A percentile compares a stretch with the other conserved stretches of the same genome.
phyloP scores from a whole-genome alignment of 352 stramenopile species.

The Globisporangium viniferum region DNA sequence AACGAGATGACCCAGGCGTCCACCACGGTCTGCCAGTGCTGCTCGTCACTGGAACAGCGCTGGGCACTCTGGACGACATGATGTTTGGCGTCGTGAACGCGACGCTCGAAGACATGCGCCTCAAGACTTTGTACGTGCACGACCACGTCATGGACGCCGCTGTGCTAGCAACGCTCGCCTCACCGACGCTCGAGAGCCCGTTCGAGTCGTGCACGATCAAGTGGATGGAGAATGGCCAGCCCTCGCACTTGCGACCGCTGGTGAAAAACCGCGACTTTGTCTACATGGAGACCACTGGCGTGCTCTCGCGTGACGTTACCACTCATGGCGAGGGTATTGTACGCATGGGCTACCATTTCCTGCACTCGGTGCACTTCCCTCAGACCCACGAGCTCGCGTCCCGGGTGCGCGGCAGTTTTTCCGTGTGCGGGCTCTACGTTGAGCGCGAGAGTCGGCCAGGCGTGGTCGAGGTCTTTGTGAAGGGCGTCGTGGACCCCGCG shows the following conservation, averaged over 20 bases:
- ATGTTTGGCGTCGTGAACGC: constrained; percentile 16
- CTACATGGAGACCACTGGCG: constrained; percentile 10
- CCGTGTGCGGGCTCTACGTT: neutral
- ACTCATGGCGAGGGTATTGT: neutral
- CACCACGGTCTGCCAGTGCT: constrained; percentile 4
- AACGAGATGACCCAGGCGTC: neutral
- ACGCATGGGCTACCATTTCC: neutral
- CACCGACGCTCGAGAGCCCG: constrained; percentile 1
- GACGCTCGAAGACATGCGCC: constrained; percentile 4
- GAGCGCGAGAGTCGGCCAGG: constrained; percentile 8
- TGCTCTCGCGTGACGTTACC: neutral
- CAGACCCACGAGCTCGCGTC: neutral
- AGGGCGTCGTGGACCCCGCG: neutral
- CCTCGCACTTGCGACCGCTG: neutral
- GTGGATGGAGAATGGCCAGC: neutral
- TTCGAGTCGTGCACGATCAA: constrained; percentile 3
- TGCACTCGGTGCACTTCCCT: neutral
- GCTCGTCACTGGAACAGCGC: constrained; percentile 3
- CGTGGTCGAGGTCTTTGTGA: neutral
- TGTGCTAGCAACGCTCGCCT: constrained; percentile 1
- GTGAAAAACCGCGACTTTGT: neutral
- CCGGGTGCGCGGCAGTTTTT: neutral
- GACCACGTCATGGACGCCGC: constrained; percentile 6
- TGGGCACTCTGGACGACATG: constrained; percentile 15
- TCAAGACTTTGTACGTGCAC: constrained; percentile 12